These are phyloP conservation scores for Termitomyces bulborhizus DNA, from an alignment of 768 basidiomycete genomes.

Conservation along the genomic window DNA sequence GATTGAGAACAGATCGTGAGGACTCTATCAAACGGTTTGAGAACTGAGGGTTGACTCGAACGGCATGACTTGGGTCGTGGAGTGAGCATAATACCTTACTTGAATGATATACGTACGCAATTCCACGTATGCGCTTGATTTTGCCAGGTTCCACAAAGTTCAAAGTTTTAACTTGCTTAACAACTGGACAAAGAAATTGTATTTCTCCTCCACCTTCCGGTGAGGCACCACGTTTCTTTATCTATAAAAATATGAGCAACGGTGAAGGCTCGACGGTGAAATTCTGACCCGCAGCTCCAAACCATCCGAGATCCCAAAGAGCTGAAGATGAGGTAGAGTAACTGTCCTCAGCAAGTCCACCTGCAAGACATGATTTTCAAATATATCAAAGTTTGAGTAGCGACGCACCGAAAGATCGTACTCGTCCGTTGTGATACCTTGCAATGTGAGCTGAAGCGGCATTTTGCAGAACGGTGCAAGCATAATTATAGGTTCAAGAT, in stretches of 20 bases:
- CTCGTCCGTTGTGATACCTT: slow-evolving; percentile 90
- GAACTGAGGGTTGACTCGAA: slow-evolving; percentile 94
- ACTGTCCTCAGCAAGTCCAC: slow-evolving; percentile 87
- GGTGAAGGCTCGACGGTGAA: not conserved
- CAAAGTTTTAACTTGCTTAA: slow-evolving; percentile 87
- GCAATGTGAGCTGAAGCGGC: slow-evolving; percentile 72
- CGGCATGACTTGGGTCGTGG: slow-evolving; percentile 65
- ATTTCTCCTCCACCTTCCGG: slow-evolving; percentile 92
- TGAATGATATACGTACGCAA: slow-evolving; percentile 60
- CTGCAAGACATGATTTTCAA: slow-evolving; percentile 31
- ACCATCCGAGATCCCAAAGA: slow-evolving; percentile 87
- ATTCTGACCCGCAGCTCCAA: slow-evolving; percentile 73
- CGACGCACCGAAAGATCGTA: slow-evolving; percentile 76
- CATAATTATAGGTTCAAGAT: slow-evolving; percentile 84
- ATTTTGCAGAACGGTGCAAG: slow-evolving; percentile 92
- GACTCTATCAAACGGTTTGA: slow-evolving; percentile 98
- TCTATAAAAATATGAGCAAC: slow-evolving; percentile 37
- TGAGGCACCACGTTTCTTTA: slow-evolving; percentile 89
- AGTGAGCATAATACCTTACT: not conserved
- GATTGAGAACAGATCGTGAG: slow-evolving; percentile 86
- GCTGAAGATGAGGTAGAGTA: slow-evolving; percentile 83
- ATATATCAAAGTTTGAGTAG: not conserved
- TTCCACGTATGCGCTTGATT: slow-evolving; percentile 91
- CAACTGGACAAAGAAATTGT: slow-evolving; percentile 87
- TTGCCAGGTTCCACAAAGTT: slow-evolving; percentile 91